Conservation (phyloP, 768 basidiomycete species). For the Vararia minispora region DNA sequence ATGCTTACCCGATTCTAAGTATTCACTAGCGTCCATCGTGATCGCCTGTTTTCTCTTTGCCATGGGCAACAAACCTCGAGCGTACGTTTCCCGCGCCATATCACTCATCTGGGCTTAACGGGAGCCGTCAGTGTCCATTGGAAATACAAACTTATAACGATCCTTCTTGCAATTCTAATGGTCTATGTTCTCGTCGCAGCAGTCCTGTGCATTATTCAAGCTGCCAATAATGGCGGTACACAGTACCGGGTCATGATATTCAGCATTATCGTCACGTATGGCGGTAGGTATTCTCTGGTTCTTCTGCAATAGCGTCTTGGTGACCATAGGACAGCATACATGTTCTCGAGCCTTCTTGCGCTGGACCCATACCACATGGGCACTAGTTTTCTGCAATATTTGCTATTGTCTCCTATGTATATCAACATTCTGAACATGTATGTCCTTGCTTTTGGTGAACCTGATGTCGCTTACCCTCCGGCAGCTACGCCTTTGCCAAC, state of each 20-base stretch:
- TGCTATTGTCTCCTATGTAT: slow-evolving; percentile 76
- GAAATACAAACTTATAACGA: slow-evolving; percentile 79
- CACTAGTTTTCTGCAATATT: slow-evolving; percentile 83
- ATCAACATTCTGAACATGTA: slow-evolving; percentile 72
- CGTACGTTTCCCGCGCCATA: slow-evolving; percentile 34
- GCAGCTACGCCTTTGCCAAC: slow-evolving; percentile 77
- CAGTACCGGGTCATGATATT: slow-evolving; percentile 72
- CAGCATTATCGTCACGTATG: slow-evolving; percentile 79
- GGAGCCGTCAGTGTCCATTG: slow-evolving; percentile 42
- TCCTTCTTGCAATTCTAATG: slow-evolving; percentile 68
- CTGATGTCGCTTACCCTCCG: slow-evolving; percentile 14
- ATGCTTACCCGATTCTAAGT: slow-evolving; percentile 30
- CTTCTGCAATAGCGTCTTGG: slow-evolving; percentile 1
- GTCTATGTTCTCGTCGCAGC: slow-evolving; percentile 78
- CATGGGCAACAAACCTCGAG: slow-evolving; percentile 90
- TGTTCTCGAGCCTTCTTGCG: slow-evolving; percentile 67
- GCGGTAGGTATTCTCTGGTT: slow-evolving; percentile 34
- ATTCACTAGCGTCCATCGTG: slow-evolving; percentile 72
- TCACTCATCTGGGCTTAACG: neutral
- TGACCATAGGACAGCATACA: slow-evolving; percentile 42
- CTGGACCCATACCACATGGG: slow-evolving; percentile 96
- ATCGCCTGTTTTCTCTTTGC: slow-evolving; percentile 88
- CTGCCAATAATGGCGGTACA: slow-evolving; percentile 51
- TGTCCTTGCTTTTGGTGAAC: slow-evolving; percentile 15
- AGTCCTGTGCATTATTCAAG: slow-evolving; percentile 67